phyloP scores from a whole-genome alignment of 1,284 basidiomycete genomes.

The Irpex sp. region DNA sequence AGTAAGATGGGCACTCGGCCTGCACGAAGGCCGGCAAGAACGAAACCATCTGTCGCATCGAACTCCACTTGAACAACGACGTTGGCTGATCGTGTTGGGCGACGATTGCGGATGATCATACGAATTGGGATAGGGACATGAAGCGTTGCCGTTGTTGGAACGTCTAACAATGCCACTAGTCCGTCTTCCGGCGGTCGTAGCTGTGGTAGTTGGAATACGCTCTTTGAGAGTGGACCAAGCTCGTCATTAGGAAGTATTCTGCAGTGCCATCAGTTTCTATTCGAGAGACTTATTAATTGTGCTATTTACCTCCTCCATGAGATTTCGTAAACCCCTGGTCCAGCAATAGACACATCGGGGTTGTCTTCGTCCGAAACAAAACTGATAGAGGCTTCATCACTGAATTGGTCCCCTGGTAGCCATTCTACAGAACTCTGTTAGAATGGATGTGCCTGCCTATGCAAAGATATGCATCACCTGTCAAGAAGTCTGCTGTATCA shows the following conservation, averaged over 20 bases:
- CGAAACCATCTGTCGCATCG: conserved; percentile 61
- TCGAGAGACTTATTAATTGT: background rate
- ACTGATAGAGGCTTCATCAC: conserved; percentile 49
- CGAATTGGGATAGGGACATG: conserved; percentile 56
- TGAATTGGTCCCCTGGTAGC: conserved; percentile 59
- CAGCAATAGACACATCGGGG: conserved; percentile 33
- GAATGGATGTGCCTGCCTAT: background rate
- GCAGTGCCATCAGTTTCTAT: background rate
- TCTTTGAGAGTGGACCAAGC: conserved; percentile 42
- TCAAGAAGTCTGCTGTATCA: conserved; percentile 31
- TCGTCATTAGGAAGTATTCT: conserved; percentile 43
- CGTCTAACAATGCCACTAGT: conserved; percentile 60
- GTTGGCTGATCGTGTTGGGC: conserved; percentile 59
- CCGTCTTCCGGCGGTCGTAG: conserved; percentile 55
- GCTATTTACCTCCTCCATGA: conserved; percentile 61
- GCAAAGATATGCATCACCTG: conserved; percentile 20
- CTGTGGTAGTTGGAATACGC: conserved; percentile 52
- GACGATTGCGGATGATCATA: conserved; percentile 62
- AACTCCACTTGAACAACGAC: conserved; percentile 65
- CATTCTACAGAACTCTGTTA: conserved; percentile 43
- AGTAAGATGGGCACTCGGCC: conserved; percentile 64
- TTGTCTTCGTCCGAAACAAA: conserved; percentile 42
- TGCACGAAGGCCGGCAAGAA: conserved; percentile 66
- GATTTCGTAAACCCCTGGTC: conserved; percentile 58
- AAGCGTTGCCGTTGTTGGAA: conserved; percentile 57